Base-by-base conservation (phyloP, 306 rosid genomes). In the Geum urbanum region DNA sequence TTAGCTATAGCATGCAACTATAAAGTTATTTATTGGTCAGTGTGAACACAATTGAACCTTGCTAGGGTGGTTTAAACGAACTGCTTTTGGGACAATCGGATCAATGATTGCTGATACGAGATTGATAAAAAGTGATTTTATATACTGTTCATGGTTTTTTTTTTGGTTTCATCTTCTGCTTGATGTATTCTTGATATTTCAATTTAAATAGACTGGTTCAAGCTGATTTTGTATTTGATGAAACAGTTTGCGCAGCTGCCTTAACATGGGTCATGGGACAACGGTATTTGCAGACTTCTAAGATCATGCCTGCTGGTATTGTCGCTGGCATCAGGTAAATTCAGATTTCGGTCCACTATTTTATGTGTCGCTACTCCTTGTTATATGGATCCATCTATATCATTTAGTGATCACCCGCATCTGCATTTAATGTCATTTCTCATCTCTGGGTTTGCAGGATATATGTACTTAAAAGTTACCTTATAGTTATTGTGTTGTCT, bases 251-350 rank as follows among this genome's bases (percentile, higher is more conserved):
- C 75, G 94, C 95, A 49, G 85, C 77, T 3, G 32, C 46, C 4
- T 79, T 92, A 67, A 84, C 96, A 18, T 86, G 80, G 81, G 77
- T 86, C 63, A 92, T 92, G 97, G 97, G 95, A 20, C 89, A 86
- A 76, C 88, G 96, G 2, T 89, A 92, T 63, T 0, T 92, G 81
- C 78, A 76, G 63, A 89, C 96, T 53, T 87, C 89, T 5, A 92
- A 92, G 89, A 22, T 92, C 68, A 89, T 92, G 95, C 97, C 97
- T 14, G 89, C 97, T 73, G 97, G 95, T 63, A 43, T 92, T 74
- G 85, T 92, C 18, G 95, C 97, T 16, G 97, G 90, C 70, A 69
- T 92, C 69, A 92, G 95, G 97, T 89, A 80, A 75, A 58, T 56
- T n/a, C 63, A 57, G 69, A 37, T 24, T 73, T 27, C 44, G 14